Evolutionary conservation across 331 rosid species (phyloP).

Genomic region (Phaseolus coccineus): DNA sequence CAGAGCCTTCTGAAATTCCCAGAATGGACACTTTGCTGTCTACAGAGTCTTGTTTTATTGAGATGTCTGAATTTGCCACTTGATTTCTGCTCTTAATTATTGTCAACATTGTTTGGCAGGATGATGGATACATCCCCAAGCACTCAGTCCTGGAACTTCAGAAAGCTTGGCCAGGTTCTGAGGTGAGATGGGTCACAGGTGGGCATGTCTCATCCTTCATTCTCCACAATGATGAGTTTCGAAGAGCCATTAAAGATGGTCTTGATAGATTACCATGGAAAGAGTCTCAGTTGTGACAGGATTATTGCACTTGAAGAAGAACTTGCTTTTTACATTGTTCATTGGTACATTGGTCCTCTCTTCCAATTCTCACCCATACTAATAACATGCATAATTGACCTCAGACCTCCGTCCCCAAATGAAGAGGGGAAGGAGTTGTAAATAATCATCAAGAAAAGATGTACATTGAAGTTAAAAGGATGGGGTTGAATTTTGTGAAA

Average conservation of each 20-base stretch:
- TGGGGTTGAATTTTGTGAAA: not conserved
- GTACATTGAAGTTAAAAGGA: slow-evolving; percentile 37
- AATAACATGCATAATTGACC: slow-evolving; percentile 45
- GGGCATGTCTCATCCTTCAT: slow-evolving; percentile 96
- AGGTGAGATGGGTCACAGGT: slow-evolving; percentile 98
- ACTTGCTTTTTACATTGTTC: slow-evolving; percentile 12
- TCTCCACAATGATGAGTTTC: slow-evolving; percentile 82
- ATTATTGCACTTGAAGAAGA: slow-evolving; percentile 6
- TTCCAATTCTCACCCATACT: slow-evolving; percentile 40
- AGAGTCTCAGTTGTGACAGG: slow-evolving; percentile 61
- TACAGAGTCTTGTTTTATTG: slow-evolving; percentile 2
- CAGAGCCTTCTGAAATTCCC: slow-evolving; percentile 15
- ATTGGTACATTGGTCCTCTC: slow-evolving; percentile 42
- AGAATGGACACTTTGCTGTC: not conserved
- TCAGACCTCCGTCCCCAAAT: slow-evolving; percentile 32
- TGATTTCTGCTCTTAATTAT: slow-evolving; percentile 11
- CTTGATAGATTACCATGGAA: slow-evolving; percentile 85
- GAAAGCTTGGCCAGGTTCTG: slow-evolving; percentile 97
- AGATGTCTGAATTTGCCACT: slow-evolving; percentile 25
- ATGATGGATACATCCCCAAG: slow-evolving; percentile 91
- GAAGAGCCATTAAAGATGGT: slow-evolving; percentile 84
- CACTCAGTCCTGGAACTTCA: slow-evolving; percentile 89
- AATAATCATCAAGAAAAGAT: slow-evolving; percentile 31
- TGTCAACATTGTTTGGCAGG: slow-evolving; percentile 58
- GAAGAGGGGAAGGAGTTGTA: slow-evolving; percentile 43